Evolutionary conservation across 345 rosid species (phyloP), one percentile per base, ranked within the genome.

Genomic region (Brassica juncea): DNA sequence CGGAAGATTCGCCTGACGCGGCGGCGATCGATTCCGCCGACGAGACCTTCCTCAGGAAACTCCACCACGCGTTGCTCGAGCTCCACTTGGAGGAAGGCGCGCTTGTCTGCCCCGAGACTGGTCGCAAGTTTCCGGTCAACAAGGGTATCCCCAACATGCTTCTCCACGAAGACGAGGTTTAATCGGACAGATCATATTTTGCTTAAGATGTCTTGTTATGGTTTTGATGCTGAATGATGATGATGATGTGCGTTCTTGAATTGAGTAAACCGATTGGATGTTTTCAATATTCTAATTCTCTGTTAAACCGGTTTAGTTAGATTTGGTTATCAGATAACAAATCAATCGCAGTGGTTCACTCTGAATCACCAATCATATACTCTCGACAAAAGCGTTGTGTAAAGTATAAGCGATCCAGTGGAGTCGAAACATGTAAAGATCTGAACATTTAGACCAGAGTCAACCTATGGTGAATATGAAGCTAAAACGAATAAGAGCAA

Each of bases 111-210:
- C 98, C 97, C 1, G 89, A 91, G 85, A 90, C 97, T 2, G 97
- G 89, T 3, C 73, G 95, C 15, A 89, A 83, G 78, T 90, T 90
- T 52, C 92, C 94, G 0, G 93, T 89, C 3, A 90, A 44, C 34
- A 93, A 90, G 68, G 98, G 97, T 5, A 91, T 95, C 54, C 99
- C 98, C 6, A 93, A 91, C 78, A 91, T 95, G 98, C 92, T 93
- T 81, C 98, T 95, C 10, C 98, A 87, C n/a, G 97, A 92, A 73
- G 98, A 95, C 66, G 97, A 95, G 89, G 98, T 95, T 76, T 80
- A 61, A 25, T 59, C 2, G 11, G 5, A 8, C 4, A 0, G 0
- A 8, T 14, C 16, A 8, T 8, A 2, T 8, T 58, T 58, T 5
- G 8, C 4, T 25, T 59, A 1, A 10, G 6, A 59, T 59, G 63